Base-by-base conservation (phyloP, 2,329 filamentous ascomycete species). In the Ophiostoma pallidulum region DNA sequence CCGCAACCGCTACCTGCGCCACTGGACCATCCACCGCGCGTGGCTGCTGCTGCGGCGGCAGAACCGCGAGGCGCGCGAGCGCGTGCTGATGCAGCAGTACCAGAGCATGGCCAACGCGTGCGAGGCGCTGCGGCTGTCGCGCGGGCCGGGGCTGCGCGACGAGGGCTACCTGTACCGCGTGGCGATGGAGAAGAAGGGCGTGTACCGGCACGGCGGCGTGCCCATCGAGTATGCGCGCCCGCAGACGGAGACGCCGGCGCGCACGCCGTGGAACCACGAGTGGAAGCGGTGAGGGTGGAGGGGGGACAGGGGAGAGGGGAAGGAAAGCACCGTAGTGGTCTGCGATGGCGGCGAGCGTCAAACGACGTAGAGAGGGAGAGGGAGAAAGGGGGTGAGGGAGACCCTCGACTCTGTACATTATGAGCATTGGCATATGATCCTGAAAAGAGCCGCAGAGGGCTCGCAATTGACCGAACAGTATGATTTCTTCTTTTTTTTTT, bases 21-120 rank as follows among this genome's bases (percentile, higher is more conserved):
- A 98, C 74, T 98, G 92, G 92, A 97, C 92, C 44, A 97, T 98
- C 66, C 90, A 97, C 73, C 89, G 92, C 58, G 91, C 91, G 19
- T 97, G 90, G 88, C 75, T 86, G 59, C 74, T 97, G 26, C 84
- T 84, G 68, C 80, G 82, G 58, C 76, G 82, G 57, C 77, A 85
- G 62, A 75, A 81, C 58, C 80, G 81, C 41, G 71, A 76, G 54
- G 68, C 71, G 31, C 74, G 80, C 44, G 75, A 86, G 62, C 69
- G 74, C 47, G 86, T 90, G 63, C 75, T 96, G 40, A 79, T 88
- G 68, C 74, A 86, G 51, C 75, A 81, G 71, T 89, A 90, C 68
- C 82, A 86, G 61, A 79, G 78, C 60, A 97, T 98, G 84, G 75
- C 77, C 51, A 72, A 73, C 38, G 91, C 92, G 20, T 94, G 87